Evolutionary conservation across 164 flowering plant species (phyloP), one percentile per base, ranked within the genome.

Genomic region (Vitis labrusca): DNA sequence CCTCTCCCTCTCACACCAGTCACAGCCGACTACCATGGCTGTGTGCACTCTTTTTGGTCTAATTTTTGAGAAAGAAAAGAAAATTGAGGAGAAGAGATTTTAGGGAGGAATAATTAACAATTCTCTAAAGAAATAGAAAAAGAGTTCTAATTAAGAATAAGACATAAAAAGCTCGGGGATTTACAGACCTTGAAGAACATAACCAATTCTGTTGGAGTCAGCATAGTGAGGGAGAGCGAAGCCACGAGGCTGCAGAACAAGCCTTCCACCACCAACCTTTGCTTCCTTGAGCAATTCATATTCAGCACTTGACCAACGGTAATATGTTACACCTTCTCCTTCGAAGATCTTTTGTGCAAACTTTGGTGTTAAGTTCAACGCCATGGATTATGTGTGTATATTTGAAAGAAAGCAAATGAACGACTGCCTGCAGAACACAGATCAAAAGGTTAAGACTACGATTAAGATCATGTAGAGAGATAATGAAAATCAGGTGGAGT

Each of bases 191-290:
- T 83, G 75, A 58, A 80, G 66, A 64, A 80, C 86, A 64, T 60
- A 78, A 10, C 81, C 83, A 61, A 83, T 15, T 77, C 80, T 83
- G 73, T 63, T 32, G 69, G 69, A 76, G 64, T 78, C 86, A 0
- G 78, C 70, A 57, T 73, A 78, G 69, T 80, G 83, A 17, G 86
- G 86, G 27, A 76, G 61, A 55, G 82, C 82, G 13, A 76, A 78
- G 30, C 86, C 83, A 9, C 50, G 51, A 17, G 78, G 78, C 61
- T 66, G 67, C 51, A 83, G 50, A 53, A 72, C 57, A 9, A 80
- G 74, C 52, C 12, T 59, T 10, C 80, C 82, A 10, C 71, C 83
- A 13, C 77, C 78, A n/a, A 80, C 75, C 15, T 78, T 71, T 12
- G 67, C 61, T 53, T 77, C 66, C 5, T 23, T 58, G 2, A 82